Evolutionary conservation across 768 basidiomycete genomes (phyloP).

Genomic region (Mycena kentingensis): DNA sequence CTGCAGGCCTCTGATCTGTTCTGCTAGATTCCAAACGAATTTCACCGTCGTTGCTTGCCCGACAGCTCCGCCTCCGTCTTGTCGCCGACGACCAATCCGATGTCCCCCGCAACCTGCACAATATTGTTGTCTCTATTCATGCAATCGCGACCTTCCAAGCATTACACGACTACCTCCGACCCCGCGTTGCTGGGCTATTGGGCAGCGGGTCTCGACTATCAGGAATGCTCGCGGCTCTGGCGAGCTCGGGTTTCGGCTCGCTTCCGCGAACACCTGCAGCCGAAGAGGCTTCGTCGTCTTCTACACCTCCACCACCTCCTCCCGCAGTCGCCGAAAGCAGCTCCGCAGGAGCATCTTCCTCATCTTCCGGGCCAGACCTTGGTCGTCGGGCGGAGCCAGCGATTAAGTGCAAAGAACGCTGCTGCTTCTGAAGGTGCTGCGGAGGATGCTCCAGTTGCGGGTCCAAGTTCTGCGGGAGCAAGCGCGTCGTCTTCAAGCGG

Average conservation of each 20-base stretch:
- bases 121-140: conserved; percentile 95
- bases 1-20: conserved; percentile 4
- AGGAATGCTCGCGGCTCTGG: conserved; percentile 89
- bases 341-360: conserved; percentile 35
- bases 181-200: conserved; percentile 76
- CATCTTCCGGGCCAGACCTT: conserved; percentile 43
- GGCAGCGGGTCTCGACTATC: conserved; percentile 69
- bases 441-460: conserved; percentile 28
- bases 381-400: conserved; percentile 78
- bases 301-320: conserved; percentile 33
- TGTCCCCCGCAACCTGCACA: conserved; percentile 81
- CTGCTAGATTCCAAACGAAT: conserved; percentile 81
- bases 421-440: conserved; percentile 20
- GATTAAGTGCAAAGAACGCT: conserved; percentile 71
- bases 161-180: conserved; percentile 92
- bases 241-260: conserved; percentile 70
- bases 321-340: conserved; percentile 33
- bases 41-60: conserved; percentile 88
- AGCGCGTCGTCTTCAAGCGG: conserved; percentile 31
- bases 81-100: conserved; percentile 90
- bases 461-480: conserved; percentile 14
- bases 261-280: conserved; percentile 39
- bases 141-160: conserved; percentile 98
- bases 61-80: conserved; percentile 86
- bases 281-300: conserved; percentile 22